Base-by-base conservation (phyloP, 768 basidiomycete species). In the Favolaschia claudopus region DNA sequence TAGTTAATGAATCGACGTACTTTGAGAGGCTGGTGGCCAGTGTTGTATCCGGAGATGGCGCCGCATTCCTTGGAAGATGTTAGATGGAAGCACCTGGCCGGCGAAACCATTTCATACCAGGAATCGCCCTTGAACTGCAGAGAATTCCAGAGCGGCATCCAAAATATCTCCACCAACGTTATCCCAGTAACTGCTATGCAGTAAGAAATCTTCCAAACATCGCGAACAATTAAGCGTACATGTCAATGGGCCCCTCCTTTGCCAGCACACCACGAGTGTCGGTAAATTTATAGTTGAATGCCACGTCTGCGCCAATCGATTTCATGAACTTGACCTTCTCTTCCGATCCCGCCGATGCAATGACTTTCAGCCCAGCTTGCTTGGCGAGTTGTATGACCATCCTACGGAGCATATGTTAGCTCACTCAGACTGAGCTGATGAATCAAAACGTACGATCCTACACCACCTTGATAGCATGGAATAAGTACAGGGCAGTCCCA, bases 331-430 rank as follows among this genome's bases (percentile, higher is more conserved):
- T 25, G 45, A 47, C 45, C 31, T 47, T 47, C 24, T 47, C 45
- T 6, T 28, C 28, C 8, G 45, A 47, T 2, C 45, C 45, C 8
- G 45, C 45, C 15, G 28, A 47, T 5, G 45, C 45, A 19, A 47
- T 47, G 4, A 47, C 45, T n/a, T 32, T 31, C 7, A 50, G 37
- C 4, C 49, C 49, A 19, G 37, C 49, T 14, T 27, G 37, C 34
- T 50, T 50, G 29, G 49, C 49, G 8, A 50, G 36, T 9, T 50
- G 49, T 22, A 50, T 39, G 2, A 50, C 49, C 49, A 50, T 50
- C n/a, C 49, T 50, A 29, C 10, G 9, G 33, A 7, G 5, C 12
- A 10, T 37, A 6, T 9, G n/a, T n/a, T n/a, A 27, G 15, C n/a
- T 39, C 4, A 22, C 25, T 38, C 9, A 5, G 36, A 2, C 5